Percentiles rank a stretch among this genome's conserved stretches.
phyloP scores from a whole-genome alignment of 352 stramenopile species.

The Pythium folliculosum region DNA sequence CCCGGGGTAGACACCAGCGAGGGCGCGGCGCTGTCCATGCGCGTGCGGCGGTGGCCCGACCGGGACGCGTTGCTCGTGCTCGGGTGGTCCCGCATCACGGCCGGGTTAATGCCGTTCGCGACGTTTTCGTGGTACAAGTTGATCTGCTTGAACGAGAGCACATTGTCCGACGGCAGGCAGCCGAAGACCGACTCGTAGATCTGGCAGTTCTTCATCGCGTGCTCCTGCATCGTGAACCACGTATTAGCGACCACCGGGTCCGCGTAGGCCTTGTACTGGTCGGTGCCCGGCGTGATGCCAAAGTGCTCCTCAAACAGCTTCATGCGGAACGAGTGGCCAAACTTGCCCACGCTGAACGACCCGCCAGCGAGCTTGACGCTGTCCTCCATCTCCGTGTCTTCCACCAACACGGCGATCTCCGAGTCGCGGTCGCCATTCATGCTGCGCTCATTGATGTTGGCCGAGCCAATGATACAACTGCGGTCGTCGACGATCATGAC shows the following conservation, averaged over 20 bases:
- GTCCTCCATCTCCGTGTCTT: constrained; percentile 75
- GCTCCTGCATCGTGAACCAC: constrained; percentile 86
- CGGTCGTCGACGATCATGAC: constrained; percentile 90
- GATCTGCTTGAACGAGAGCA: constrained; percentile 74
- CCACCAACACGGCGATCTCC: constrained; percentile 85
- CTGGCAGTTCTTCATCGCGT: constrained; percentile 82
- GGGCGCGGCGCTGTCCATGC: constrained; percentile 4
- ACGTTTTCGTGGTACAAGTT: constrained; percentile 42
- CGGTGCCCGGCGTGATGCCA: constrained; percentile 48
- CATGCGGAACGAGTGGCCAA: constrained; percentile 86
- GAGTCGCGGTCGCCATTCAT: constrained; percentile 88
- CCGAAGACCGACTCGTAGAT: constrained; percentile 86
- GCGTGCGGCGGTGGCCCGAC: constrained; percentile 20
- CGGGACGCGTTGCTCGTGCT: constrained; percentile 4
- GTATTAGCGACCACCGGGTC: constrained; percentile 63
- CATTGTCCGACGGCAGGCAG: constrained; percentile 74
- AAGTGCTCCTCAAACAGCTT: constrained; percentile 88
- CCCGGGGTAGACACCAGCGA: neutral
- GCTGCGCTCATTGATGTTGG: constrained; percentile 89
- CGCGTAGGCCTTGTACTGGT: constrained; percentile 55
- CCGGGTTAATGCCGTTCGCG: constrained; percentile 9
- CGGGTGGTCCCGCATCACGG: neutral
- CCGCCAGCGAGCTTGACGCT: constrained; percentile 47
- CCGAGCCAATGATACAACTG: constrained; percentile 77
- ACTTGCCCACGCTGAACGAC: constrained; percentile 66